Evolutionary conservation across 345 rosid genomes (phyloP), one percentile per base, ranked within the genome.

Genomic region (Murraya paniculata): DNA sequence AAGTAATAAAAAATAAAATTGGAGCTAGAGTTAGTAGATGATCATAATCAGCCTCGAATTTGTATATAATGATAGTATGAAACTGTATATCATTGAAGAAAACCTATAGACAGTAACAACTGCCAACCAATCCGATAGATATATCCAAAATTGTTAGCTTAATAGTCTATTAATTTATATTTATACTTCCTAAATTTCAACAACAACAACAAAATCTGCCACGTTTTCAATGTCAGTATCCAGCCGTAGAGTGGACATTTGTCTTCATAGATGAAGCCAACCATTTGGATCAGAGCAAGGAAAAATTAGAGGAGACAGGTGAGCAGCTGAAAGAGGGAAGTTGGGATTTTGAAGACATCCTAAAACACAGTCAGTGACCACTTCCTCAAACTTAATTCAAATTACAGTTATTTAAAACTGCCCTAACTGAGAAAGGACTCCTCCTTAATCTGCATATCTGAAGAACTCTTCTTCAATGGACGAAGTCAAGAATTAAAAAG

Each of bases 401-500:
- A n/a, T 33, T 18, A 36, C 66, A 72, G 72, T 22, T 74, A 76
- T 75, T 80, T 75, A 73, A 28, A 73, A 28, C 74, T 24, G 74
- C 30, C 74, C 35, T 10, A 76, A 72, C 84, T 79, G 74, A 31
- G 68, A 80, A 79, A 28, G 73, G 78, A 18, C 39, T 78, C 82
- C 81, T 78, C 75, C 73, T 74, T 68, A 61, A 80, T 78, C 78
- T 80, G 68, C 82, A 48, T 65, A 78, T 66, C 22, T 70, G 71
- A 85, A 79, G 64, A 76, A 64, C 60, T 39, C 62, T 31, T 66
- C 79, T 53, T 74, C 75, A 19, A 68, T 74, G 58, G 39, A 48
- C 30, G 64, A 57, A 74, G 65, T 27, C 30, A 55, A 33, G 30
- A 61, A 22, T 76, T 33, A 25, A 65, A 72, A 48, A n/a, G 55